phyloP scores from a whole-genome alignment of 176 grass and related monocot species.

The Tillandsia leiboldiana region DNA sequence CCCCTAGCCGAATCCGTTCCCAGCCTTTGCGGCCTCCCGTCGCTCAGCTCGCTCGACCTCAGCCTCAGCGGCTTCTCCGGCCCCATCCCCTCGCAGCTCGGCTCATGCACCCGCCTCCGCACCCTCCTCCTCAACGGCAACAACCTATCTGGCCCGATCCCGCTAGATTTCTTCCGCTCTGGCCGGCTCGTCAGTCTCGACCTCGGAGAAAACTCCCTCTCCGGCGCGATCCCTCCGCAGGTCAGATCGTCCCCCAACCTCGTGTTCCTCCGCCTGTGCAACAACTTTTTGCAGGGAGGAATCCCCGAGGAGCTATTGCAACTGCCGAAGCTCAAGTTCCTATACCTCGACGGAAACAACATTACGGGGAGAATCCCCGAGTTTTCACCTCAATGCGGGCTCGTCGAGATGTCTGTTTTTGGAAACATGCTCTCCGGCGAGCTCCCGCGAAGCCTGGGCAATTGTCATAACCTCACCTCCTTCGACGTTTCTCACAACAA shows the following conservation, averaged over 20 bases:
- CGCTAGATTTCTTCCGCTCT: constrained; percentile 25
- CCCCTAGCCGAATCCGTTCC: constrained; percentile 19
- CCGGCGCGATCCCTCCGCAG: constrained; percentile 29
- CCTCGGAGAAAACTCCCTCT: constrained; percentile 33
- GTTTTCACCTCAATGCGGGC: constrained; percentile 20
- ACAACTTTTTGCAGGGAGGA: constrained; percentile 33
- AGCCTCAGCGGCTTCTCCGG: constrained; percentile 42
- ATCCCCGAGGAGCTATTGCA: constrained; percentile 23
- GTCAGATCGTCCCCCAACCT: constrained; percentile 3
- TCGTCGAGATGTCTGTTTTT: constrained; percentile 24
- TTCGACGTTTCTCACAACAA: constrained; percentile 30
- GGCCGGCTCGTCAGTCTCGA: constrained; percentile 25
- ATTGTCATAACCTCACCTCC: constrained; percentile 41
- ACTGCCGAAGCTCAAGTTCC: constrained; percentile 24
- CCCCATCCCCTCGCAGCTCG: constrained; percentile 30
- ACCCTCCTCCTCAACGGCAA: constrained; percentile 37
- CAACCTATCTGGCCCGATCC: constrained; percentile 32
- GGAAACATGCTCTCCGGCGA: constrained; percentile 24
- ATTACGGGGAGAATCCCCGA: constrained; percentile 32
- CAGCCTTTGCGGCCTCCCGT: constrained; percentile 28
- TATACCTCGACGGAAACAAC: constrained; percentile 38
- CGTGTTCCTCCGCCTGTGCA: constrained; percentile 28
- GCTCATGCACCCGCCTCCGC: constrained; percentile 28
- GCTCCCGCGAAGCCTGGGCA: constrained; percentile 36
- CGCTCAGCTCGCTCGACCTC: constrained; percentile 35